Conservation (phyloP, 2,329 filamentous ascomycete species). For the Nannizzia gypsea region DNA sequence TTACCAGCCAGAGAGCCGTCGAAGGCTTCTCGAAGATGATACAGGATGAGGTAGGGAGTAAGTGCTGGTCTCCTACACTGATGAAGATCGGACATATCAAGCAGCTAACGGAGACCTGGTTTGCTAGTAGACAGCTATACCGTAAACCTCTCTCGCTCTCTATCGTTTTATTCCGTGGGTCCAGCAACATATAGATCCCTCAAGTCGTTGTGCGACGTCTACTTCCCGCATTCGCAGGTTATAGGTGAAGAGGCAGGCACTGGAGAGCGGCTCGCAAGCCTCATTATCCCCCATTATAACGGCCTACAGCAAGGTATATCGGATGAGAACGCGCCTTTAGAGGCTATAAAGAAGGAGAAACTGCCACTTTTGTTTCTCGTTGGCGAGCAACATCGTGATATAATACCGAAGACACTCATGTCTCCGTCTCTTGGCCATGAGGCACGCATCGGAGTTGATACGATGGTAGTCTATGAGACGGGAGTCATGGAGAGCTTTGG, state of each 20-base stretch:
- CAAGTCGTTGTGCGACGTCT: constrained; percentile 33
- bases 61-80: constrained; percentile 10
- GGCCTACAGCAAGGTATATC: constrained; percentile 13
- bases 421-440: constrained; percentile 39
- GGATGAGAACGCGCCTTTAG: constrained; percentile 19
- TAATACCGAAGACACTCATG: constrained; percentile 74
- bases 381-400: constrained; percentile 77
- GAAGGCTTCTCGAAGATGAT: constrained; percentile 34
- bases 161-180: constrained; percentile 37
- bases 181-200: constrained; percentile 54
- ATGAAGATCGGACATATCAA: not conserved
- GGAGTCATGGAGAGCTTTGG: constrained; percentile 70
- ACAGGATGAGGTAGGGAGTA: constrained; percentile 21
- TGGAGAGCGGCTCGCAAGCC: constrained; percentile 64
- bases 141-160: constrained; percentile 17
- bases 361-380: constrained; percentile 72
- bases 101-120: not conserved
- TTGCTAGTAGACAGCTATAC: constrained; percentile 1
- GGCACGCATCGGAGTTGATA: constrained; percentile 55
- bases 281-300: constrained; percentile 70
- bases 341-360: constrained; percentile 5
- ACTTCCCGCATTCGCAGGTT: constrained; percentile 46
- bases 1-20: constrained; percentile 40
- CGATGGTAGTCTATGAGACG: constrained; percentile 78
- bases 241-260: constrained; percentile 74